These are phyloP conservation scores for Colletotrichum spaethianum DNA, from an alignment of 2,329 filamentous ascomycete species.

Conservation along the genomic window DNA sequence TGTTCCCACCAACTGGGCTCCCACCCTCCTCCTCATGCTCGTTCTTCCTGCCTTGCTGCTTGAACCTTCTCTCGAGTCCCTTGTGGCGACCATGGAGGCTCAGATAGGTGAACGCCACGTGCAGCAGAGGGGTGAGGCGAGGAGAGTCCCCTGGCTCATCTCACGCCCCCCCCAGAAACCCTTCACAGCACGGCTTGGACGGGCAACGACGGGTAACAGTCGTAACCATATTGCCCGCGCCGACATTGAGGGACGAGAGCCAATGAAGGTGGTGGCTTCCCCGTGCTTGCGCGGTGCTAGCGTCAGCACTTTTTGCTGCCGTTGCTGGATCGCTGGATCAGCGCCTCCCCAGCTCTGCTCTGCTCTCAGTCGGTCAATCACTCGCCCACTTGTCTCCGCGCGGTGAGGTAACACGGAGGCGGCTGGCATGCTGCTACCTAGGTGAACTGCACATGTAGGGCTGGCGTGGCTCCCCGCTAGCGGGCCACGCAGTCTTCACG, in stretches of 20 bases:
- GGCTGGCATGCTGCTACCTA: constrained; percentile 9
- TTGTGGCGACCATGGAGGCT: constrained; percentile 18
- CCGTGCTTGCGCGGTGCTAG: constrained; percentile 29
- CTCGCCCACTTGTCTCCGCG: not conserved
- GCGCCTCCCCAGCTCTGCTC: not conserved
- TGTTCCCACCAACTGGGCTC: constrained; percentile 21
- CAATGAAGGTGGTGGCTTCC: constrained; percentile 5
- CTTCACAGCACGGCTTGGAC: constrained; percentile 1
- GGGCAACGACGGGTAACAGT: not conserved
- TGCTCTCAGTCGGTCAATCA: too few species aligned
- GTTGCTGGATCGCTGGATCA: constrained; percentile 3
- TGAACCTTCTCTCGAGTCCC: constrained; percentile 14
- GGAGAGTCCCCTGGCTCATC: constrained; percentile 7
- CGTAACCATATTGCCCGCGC: not conserved
- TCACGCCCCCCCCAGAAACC: not conserved
- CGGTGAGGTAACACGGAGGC: constrained; percentile 1
- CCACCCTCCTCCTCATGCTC: not conserved
- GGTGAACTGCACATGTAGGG: constrained; percentile 30
- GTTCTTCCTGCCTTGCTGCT: not conserved
- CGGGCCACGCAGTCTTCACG: constrained; percentile 16
- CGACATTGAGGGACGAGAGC: constrained; percentile 1
- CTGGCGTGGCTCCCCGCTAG: constrained; percentile 28
- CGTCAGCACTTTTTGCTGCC: constrained; percentile 21
- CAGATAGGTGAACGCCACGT: constrained; percentile 37
- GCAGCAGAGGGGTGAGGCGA: constrained; percentile 24